Conservation (phyloP, 495 filamentous ascomycete genomes). For the Aspergillus homomorphus region DNA sequence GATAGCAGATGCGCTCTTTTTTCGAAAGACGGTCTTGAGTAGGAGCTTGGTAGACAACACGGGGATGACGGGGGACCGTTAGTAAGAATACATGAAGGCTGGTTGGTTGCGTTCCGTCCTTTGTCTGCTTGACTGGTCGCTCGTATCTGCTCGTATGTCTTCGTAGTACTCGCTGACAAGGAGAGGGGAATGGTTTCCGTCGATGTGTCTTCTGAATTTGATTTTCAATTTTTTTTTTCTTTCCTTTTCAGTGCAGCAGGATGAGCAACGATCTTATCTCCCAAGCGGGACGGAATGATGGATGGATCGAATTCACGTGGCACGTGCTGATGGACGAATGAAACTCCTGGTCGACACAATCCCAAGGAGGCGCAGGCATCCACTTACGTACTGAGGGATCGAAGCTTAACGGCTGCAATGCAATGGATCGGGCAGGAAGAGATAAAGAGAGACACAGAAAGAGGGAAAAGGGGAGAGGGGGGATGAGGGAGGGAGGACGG, state of each 20-base stretch:
- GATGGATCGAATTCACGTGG: conserved; percentile 11
- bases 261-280: conserved; percentile 14
- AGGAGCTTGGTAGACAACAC: background rate
- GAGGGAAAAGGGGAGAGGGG: background rate
- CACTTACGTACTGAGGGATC: background rate
- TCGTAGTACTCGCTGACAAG: background rate
- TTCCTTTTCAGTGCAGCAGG: background rate
- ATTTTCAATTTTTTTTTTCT: background rate
- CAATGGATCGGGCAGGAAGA: background rate
- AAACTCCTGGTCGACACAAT: background rate
- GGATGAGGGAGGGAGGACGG: background rate
- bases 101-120: background rate
- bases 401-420: background rate
- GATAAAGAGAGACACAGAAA: background rate
- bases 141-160: background rate
- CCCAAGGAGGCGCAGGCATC: too few relatives aligned
- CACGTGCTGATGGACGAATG: conserved; percentile 6
- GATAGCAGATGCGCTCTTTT: background rate
- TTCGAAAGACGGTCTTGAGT: background rate
- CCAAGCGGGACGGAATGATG: conserved; percentile 10
- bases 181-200: background rate
- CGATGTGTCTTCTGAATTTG: background rate
- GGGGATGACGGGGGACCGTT: background rate
- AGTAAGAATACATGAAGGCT: conserved; percentile 6
- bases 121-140: background rate